These are phyloP conservation scores for Ambrosia hybrid DNA, from an alignment of 140 eudicot genomes.

Conservation along the genomic window DNA sequence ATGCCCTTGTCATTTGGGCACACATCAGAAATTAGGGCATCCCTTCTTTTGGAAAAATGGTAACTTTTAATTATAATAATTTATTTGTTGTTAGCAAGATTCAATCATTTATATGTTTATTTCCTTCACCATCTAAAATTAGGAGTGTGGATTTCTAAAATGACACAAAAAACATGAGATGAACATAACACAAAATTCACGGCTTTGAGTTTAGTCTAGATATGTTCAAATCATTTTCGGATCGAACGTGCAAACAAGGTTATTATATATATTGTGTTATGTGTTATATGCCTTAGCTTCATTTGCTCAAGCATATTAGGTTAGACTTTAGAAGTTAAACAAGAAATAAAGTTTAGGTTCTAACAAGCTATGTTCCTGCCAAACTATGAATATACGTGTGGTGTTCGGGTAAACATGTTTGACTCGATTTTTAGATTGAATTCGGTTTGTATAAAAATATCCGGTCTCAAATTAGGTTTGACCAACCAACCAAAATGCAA, in stretches of 20 bases:
- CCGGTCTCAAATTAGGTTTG: background rate
- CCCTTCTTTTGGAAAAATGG: slow-evolving; percentile 1
- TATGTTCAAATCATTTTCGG: too few species aligned
- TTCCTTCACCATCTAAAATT: too few species aligned
- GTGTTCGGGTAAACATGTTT: background rate
- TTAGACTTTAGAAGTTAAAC: background rate
- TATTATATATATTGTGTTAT: too few species aligned
- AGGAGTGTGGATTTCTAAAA: background rate
- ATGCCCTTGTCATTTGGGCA: slow-evolving; percentile 34
- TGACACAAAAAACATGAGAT: background rate
- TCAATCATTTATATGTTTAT: too few species aligned
- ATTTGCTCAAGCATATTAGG: background rate
- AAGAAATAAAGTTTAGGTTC: background rate
- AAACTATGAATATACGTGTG: background rate
- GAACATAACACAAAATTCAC: background rate
- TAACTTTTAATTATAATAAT: background rate
- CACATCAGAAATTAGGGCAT: slow-evolving; percentile 12
- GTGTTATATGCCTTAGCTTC: background rate
- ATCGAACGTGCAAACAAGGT: too few species aligned
- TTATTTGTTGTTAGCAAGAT: background rate
- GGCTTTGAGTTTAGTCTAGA: background rate
- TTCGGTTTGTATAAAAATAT: too few species aligned
- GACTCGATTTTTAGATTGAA: background rate
- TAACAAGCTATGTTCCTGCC: background rate
- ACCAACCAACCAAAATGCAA: background rate